Evolutionary conservation across 306 rosid genomes (phyloP).

Genomic region (Senna tora): DNA sequence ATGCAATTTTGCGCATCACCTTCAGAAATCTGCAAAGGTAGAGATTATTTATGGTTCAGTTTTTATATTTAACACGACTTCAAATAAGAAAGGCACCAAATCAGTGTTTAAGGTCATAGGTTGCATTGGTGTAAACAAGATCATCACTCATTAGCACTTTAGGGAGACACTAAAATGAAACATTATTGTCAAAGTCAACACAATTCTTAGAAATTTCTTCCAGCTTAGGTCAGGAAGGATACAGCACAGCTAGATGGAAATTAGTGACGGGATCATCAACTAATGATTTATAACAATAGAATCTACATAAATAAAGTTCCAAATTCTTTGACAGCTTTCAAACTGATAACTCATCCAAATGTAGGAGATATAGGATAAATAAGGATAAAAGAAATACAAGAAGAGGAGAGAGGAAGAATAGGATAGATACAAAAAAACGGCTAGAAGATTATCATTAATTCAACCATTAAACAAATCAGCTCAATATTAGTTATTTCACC

Average conservation of each 20-base stretch:
- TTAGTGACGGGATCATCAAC: neutral
- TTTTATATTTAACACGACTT: neutral
- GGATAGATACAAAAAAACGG: neutral
- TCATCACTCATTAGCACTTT: neutral
- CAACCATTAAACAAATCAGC: slow-evolving; percentile 14
- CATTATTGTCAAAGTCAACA: neutral
- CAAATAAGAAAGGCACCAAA: neutral
- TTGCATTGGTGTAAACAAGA: neutral
- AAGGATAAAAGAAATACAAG: neutral
- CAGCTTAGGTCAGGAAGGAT: neutral
- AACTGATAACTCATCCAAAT: neutral
- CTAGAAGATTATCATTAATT: neutral
- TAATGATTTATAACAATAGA: neutral
- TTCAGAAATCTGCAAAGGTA: slow-evolving; percentile 40
- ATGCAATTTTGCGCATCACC: slow-evolving; percentile 64
- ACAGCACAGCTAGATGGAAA: neutral
- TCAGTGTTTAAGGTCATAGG: neutral
- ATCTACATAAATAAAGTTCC: neutral
- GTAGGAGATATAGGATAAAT: neutral
- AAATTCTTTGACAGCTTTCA: neutral
- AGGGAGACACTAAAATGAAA: neutral
- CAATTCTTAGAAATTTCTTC: neutral
- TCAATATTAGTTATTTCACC: slow-evolving; percentile 21
- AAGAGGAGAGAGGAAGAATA: neutral
- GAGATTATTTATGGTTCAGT: neutral